phyloP scores from a whole-genome alignment of 495 filamentous ascomycete genomes.

The Ramalina peruviana region DNA sequence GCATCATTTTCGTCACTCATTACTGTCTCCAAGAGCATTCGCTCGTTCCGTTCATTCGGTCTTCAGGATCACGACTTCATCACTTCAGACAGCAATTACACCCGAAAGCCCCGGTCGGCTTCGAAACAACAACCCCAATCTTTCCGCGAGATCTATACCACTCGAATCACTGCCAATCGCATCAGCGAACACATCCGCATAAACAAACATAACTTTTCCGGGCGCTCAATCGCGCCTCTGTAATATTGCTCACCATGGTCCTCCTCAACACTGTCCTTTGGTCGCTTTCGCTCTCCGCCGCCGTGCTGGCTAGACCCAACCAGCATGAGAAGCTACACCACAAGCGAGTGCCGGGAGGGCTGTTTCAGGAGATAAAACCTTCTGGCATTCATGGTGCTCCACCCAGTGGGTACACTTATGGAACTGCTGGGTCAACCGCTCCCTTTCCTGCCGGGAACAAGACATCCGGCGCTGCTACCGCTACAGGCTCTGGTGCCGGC shows the following conservation, averaged over 20 bases:
- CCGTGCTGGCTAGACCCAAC: slow-evolving; percentile 12
- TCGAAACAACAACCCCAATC: background rate
- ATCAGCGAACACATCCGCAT: background rate
- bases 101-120: background rate
- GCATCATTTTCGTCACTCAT: slow-evolving; percentile 13
- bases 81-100: slow-evolving; percentile 8
- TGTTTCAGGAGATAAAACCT: background rate
- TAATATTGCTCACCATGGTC: slow-evolving; percentile 8
- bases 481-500: background rate
- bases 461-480: slow-evolving; percentile 2
- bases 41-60: slow-evolving; percentile 19
- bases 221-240: background rate
- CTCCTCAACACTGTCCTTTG: slow-evolving; percentile 11
- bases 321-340: slow-evolving; percentile 6
- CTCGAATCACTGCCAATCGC: background rate
- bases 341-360: background rate
- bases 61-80: slow-evolving; percentile 8
- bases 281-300: slow-evolving; percentile 10
- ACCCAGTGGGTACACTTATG: background rate
- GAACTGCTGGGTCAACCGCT: slow-evolving; percentile 1
- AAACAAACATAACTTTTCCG: background rate
- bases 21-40: slow-evolving; percentile 14
- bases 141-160: background rate
- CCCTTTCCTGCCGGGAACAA: slow-evolving; percentile 7
- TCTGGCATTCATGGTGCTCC: slow-evolving; percentile 2